These are phyloP conservation scores for Neoascochyta sp. DNA, from an alignment of 2,329 filamentous ascomycete genomes.

Conservation along the genomic window DNA sequence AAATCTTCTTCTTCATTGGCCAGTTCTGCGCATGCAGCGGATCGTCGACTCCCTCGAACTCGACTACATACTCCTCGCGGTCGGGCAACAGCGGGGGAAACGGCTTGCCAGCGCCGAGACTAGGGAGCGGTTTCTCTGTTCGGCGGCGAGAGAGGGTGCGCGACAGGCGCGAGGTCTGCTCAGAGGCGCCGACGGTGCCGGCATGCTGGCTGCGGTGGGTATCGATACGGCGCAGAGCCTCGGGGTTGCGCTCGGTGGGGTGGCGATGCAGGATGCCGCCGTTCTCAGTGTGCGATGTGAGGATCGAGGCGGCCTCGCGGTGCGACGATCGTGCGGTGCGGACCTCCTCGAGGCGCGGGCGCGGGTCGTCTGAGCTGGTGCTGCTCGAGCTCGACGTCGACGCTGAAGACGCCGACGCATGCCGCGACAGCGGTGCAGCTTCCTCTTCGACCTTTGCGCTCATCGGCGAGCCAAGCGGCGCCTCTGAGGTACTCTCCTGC, in stretches of 20 bases:
- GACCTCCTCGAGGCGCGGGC: constrained; percentile 27
- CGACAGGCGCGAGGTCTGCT: constrained; percentile 39
- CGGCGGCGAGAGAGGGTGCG: constrained; percentile 40
- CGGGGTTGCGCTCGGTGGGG: constrained; percentile 61
- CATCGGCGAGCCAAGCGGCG: constrained; percentile 6
- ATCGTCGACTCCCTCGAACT: constrained; percentile 77
- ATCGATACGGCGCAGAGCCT: constrained; percentile 67
- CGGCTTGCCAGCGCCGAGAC: constrained; percentile 68
- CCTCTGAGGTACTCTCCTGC: constrained; percentile 1
- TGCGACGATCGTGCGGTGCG: constrained; percentile 21
- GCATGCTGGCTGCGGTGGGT: constrained; percentile 69
- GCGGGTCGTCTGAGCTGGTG: constrained; percentile 9
- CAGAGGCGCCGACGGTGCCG: constrained; percentile 59
- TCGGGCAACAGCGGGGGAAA: constrained; percentile 68
- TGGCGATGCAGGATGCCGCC: constrained; percentile 25
- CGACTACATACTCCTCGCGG: constrained; percentile 74
- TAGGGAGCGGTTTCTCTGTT: constrained; percentile 56
- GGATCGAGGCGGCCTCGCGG: constrained; percentile 16
- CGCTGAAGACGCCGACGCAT: constrained; percentile 17
- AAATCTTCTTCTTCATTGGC: constrained; percentile 71
- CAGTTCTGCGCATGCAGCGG: constrained; percentile 88
- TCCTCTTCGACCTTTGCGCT: constrained; percentile 14
- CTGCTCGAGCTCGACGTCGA: constrained; percentile 18
- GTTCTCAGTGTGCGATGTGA: constrained; percentile 16
- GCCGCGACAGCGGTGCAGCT: constrained; percentile 21